Conservation (phyloP, 1,284 basidiomycete species). For the Malassezia brasiliensis region DNA sequence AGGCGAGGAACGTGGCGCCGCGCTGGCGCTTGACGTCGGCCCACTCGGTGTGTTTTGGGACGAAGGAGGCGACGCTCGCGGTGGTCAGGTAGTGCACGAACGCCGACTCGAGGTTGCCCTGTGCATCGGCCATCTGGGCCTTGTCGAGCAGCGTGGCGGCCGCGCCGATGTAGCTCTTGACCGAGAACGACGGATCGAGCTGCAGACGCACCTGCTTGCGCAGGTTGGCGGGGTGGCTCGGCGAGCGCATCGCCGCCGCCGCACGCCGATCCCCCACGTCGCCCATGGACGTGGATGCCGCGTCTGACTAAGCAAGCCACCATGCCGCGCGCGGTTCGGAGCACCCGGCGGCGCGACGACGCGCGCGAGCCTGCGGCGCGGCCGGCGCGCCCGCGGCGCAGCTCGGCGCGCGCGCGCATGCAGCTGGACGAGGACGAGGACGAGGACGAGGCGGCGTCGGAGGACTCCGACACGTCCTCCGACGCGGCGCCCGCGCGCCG, state of each 20-base stretch:
- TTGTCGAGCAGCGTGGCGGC: slow-evolving; percentile 44
- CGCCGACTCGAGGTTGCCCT: slow-evolving; percentile 42
- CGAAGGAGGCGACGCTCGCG: slow-evolving; percentile 39
- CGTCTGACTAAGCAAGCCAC: background rate
- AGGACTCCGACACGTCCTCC: too few species aligned
- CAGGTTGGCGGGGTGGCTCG: slow-evolving; percentile 41
- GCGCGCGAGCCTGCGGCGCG: background rate
- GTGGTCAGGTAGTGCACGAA: slow-evolving; percentile 48
- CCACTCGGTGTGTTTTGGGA: slow-evolving; percentile 45
- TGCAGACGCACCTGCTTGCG: slow-evolving; percentile 36
- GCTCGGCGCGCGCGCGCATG: background rate
- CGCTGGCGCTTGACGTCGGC: slow-evolving; percentile 25
- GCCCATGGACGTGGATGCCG: background rate
- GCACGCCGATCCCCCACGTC: background rate
- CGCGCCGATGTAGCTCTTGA: slow-evolving; percentile 45
- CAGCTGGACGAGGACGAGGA: background rate
- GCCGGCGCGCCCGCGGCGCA: background rate
- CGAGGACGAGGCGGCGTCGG: background rate
- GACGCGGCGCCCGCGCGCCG: background rate
- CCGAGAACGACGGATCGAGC: slow-evolving; percentile 37
- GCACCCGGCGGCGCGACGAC: background rate
- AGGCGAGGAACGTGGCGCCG: slow-evolving; percentile 32
- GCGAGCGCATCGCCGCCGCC: slow-evolving; percentile 19
- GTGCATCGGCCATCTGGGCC: slow-evolving; percentile 38
- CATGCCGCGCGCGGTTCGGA: background rate